Conservation (phyloP, 1,284 basidiomycete species). For the Ustilago hordei region DNA sequence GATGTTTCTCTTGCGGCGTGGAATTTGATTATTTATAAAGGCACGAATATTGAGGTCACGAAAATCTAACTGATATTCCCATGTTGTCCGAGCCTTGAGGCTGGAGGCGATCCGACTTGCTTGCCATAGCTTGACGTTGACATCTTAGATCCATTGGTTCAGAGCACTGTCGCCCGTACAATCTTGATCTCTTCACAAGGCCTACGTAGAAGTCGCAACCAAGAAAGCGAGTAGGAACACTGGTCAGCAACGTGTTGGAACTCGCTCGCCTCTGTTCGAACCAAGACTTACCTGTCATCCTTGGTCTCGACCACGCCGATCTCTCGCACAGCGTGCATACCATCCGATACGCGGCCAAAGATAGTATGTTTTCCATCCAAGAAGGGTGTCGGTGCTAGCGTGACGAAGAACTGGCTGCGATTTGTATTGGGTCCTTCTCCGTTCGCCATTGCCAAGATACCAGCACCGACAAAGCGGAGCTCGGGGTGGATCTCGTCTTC, state of each 20-base stretch:
- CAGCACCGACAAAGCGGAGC: conserved; percentile 91
- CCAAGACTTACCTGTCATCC: conserved; percentile 39
- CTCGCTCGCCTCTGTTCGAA: not conserved
- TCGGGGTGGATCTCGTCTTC: conserved; percentile 91
- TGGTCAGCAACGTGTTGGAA: not conserved
- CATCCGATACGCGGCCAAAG: conserved; percentile 74
- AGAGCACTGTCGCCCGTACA: conserved; percentile 32
- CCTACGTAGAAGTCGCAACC: conserved; percentile 2
- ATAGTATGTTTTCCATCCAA: conserved; percentile 77
- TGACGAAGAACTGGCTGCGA: conserved; percentile 98
- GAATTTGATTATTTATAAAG: not conserved
- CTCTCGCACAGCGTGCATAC: conserved; percentile 73
- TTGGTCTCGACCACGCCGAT: conserved; percentile 47
- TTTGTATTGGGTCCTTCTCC: conserved; percentile 94
- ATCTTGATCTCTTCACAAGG: conserved; percentile 49
- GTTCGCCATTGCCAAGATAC: conserved; percentile 97
- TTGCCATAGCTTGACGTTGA: not conserved
- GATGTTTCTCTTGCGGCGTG: not conserved
- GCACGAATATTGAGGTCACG: conserved; percentile 11
- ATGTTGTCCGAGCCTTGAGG: not conserved
- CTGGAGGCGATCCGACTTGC: not conserved
- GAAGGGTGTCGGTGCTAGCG: conserved; percentile 94
- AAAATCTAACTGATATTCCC: conserved; percentile 3
- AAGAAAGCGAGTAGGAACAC: not conserved
- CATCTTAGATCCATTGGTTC: not conserved